Conservation (phyloP, 208 protist genomes). For the Leishmania major region DNA sequence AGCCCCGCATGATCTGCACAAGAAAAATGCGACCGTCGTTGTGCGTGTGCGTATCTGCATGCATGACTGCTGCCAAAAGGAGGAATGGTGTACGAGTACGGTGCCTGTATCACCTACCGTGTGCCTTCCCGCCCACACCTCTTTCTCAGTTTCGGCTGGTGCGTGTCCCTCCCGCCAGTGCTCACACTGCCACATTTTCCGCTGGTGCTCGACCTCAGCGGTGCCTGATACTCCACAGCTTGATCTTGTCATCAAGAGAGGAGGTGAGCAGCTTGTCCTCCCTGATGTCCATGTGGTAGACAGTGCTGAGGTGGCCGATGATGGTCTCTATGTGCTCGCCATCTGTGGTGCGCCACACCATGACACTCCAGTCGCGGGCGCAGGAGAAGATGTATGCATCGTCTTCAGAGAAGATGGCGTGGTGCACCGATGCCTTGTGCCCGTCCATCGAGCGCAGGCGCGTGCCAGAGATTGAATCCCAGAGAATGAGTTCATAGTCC, state of each 20-base stretch:
- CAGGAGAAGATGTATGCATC: slow-evolving; percentile 89
- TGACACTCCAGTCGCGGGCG: slow-evolving; percentile 81
- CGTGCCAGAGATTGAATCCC: slow-evolving; percentile 50
- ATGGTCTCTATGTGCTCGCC: slow-evolving; percentile 78
- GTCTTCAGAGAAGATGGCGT: slow-evolving; percentile 78
- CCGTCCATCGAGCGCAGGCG: slow-evolving; percentile 67
- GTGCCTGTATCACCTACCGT: slow-evolving; percentile 1
- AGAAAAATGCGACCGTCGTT: neutral
- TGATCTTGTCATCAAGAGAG: slow-evolving; percentile 83
- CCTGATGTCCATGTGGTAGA: slow-evolving; percentile 83
- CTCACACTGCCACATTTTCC: neutral
- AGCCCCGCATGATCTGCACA: neutral
- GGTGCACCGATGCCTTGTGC: slow-evolving; percentile 81
- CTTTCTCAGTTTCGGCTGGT: neutral
- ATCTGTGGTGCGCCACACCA: slow-evolving; percentile 74
- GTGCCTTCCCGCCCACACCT: neutral
- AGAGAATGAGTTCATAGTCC: slow-evolving; percentile 87
- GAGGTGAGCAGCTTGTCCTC: slow-evolving; percentile 79
- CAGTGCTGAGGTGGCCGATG: slow-evolving; percentile 77
- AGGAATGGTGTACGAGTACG: neutral
- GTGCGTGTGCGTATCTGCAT: neutral
- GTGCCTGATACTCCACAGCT: slow-evolving; percentile 75
- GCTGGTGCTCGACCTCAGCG: slow-evolving; percentile 6
- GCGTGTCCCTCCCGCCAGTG: slow-evolving; percentile 1
- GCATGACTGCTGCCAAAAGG: neutral